phyloP scores from a whole-genome alignment of 768 basidiomycete species.

The Phlebiopsis gigantea region DNA sequence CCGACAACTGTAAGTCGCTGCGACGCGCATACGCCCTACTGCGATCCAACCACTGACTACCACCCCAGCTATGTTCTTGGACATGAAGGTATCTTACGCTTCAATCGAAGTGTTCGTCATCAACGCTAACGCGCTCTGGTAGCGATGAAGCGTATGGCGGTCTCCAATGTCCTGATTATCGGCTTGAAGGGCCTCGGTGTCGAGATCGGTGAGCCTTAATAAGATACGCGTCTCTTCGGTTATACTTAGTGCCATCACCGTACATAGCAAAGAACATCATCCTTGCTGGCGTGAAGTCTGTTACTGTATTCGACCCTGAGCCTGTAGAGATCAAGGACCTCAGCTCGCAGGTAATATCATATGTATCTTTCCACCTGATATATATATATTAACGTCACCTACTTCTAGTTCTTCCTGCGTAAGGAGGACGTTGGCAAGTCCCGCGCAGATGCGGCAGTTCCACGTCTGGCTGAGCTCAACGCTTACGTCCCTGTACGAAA shows the following conservation, averaged over 20 bases:
- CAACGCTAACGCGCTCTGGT: conserved; percentile 16
- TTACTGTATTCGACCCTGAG: conserved; percentile 92
- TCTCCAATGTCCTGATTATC: conserved; percentile 90
- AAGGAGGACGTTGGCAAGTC: conserved; percentile 82
- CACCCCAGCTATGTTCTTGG: conserved; percentile 82
- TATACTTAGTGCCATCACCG: background rate
- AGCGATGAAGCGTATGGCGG: conserved; percentile 99
- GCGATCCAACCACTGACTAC: background rate
- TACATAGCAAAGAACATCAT: conserved; percentile 85
- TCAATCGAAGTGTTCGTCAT: background rate
- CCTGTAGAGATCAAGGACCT: conserved; percentile 85
- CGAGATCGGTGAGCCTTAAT: conserved; percentile 69
- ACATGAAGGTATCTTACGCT: conserved; percentile 69
- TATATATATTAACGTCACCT: background rate
- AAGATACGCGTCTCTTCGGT: conserved; percentile 1
- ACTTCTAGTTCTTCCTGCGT: conserved; percentile 85
- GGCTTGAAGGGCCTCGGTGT: conserved; percentile 90
- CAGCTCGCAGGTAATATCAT: conserved; percentile 68
- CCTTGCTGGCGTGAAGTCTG: conserved; percentile 95
- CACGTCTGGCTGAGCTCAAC: conserved; percentile 92
- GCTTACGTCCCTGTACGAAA: conserved; percentile 91
- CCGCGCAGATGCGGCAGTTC: conserved; percentile 77
- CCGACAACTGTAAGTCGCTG: conserved; percentile 72
- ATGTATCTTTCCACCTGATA: background rate
- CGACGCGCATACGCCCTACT: background rate